A percentile compares a stretch with the other conserved stretches of the same genome.
Evolutionary conservation across 2,329 filamentous ascomycete genomes (phyloP).

Genomic region (Aspergillus amoenus): DNA sequence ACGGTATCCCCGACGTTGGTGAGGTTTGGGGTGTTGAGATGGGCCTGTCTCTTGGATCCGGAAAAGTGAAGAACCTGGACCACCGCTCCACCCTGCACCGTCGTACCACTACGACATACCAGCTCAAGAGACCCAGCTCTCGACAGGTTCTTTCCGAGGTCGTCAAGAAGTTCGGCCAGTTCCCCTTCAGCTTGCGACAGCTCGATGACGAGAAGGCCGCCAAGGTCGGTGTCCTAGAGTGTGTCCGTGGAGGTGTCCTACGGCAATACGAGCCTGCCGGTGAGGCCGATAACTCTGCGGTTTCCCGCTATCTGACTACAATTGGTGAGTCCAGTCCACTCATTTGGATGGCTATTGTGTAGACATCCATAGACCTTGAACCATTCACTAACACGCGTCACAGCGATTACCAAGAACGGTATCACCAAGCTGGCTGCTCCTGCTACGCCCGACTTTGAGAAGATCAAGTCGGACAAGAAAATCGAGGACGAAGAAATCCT

Average conservation of each 20-base stretch:
- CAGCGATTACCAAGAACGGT: conserved; percentile 97
- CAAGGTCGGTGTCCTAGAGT: conserved; percentile 95
- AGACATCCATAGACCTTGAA: neutral
- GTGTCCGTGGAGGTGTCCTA: conserved; percentile 87
- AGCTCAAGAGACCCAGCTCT: conserved; percentile 89
- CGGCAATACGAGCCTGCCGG: conserved; percentile 95
- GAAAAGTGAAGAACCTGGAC: conserved; percentile 91
- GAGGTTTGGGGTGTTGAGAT: conserved; percentile 99
- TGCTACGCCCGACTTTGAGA: conserved; percentile 71
- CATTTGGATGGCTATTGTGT: neutral
- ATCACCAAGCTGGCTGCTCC: conserved; percentile 81
- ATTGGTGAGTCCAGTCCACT: conserved; percentile 66
- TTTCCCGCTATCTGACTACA: conserved; percentile 85
- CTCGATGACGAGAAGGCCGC: conserved; percentile 94
- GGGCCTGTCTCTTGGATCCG: conserved; percentile 82
- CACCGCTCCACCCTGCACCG: conserved; percentile 90
- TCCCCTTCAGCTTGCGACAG: conserved; percentile 97
- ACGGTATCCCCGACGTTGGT: conserved; percentile 81
- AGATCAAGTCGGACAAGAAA: conserved; percentile 95
- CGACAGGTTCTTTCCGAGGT: conserved; percentile 91
- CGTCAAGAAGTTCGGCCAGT: conserved; percentile 94
- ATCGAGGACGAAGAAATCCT: conserved; percentile 94
- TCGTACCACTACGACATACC: conserved; percentile 87
- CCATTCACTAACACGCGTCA: conserved; percentile 10
- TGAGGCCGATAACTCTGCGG: conserved; percentile 83